Evolutionary conservation across 2,329 filamentous ascomycete species (phyloP), one percentile per base, ranked within the genome.

Genomic region (Cladorrhinum sp.): DNA sequence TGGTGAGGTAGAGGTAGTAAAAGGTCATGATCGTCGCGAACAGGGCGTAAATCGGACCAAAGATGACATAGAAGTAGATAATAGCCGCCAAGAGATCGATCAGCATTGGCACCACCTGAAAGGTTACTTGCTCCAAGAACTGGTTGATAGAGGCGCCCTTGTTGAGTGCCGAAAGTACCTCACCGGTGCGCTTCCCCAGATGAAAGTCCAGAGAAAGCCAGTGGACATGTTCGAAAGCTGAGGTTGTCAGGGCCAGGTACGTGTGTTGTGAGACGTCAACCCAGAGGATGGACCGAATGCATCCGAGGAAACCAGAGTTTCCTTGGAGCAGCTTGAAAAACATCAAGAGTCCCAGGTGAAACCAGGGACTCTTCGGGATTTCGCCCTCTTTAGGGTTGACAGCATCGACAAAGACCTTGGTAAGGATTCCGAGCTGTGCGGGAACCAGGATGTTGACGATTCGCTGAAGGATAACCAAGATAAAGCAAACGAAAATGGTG

Each of bases 181-280:
- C 95, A 64, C 95, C 95, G 0, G 95, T 99, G 71, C 94, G 91
- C 77, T 99, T 99, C 57, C 92, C 92, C 2, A 98, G 84, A 72
- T 99, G 95, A 71, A 99, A 99, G 73, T 98, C 95, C 66, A 98
- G 82, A 74, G 93, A 97, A 33, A 99, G 86, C 55, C 89, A 89
- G 75, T 99, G 95, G 21, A 99, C 95, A 73, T 99, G 95, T 76
- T 98, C 94, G 72, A 99, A 99, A 10, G 94, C 92, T 16, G 95
- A 93, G 1, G 95, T 95, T 5, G 93, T 96, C 61, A 99, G 82
- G 65, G 95, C 92, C 71, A 92, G 89, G 76, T 97, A 99, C 0
- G 94, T 96, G 74, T 98, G 96, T 74, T 99, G 95, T 36, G 93
- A 92, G 60, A 99, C 92, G 0, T 95, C 94, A 55, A 99, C 95